Percentiles rank a stretch among this genome's conserved stretches.
Conservation (phyloP, 768 basidiomycete species). For the Cystofilobasidium bisporidii region DNA sequence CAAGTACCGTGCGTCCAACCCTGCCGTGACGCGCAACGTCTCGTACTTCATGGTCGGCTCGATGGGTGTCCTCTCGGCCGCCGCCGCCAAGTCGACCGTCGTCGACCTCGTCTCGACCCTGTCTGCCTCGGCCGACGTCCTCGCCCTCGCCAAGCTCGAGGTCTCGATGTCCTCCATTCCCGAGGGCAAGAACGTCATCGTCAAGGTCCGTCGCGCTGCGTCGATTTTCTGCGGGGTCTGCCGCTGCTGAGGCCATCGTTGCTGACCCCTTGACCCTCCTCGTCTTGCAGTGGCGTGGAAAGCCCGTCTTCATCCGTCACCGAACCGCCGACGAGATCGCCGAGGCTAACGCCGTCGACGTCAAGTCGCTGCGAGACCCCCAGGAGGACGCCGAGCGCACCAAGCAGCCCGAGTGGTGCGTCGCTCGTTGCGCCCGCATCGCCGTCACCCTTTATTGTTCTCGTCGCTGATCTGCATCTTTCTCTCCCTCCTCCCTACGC, state of each 20-base stretch:
- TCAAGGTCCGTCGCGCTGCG: slow-evolving; percentile 44
- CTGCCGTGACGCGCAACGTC: slow-evolving; percentile 43
- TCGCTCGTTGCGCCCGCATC: slow-evolving; percentile 39
- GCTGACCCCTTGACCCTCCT: slow-evolving; percentile 3
- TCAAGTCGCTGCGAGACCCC: slow-evolving; percentile 85
- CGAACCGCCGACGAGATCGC: slow-evolving; percentile 82
- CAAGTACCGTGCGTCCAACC: slow-evolving; percentile 65
- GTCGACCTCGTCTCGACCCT: slow-evolving; percentile 91
- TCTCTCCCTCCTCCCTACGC: neutral
- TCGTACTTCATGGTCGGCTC: slow-evolving; percentile 48
- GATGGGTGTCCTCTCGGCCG: slow-evolving; percentile 85
- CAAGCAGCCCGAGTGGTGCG: slow-evolving; percentile 93
- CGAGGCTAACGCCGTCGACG: slow-evolving; percentile 74
- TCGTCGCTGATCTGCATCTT: no score
- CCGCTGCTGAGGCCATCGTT: neutral
- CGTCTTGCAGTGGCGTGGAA: slow-evolving; percentile 79
- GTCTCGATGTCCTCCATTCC: slow-evolving; percentile 81
- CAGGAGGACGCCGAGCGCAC: slow-evolving; percentile 77
- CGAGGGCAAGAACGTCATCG: slow-evolving; percentile 81
- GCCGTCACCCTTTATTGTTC: no score
- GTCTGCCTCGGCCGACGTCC: slow-evolving; percentile 93
- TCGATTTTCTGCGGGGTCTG: neutral
- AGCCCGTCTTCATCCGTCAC: slow-evolving; percentile 98
- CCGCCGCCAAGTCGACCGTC: slow-evolving; percentile 84
- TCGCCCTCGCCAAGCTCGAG: slow-evolving; percentile 96